Percentiles rank a stretch among this genome's conserved stretches.
These are phyloP conservation scores for Alternaria longipes DNA, from an alignment of 2,329 filamentous ascomycete genomes.

Conservation along the genomic window DNA sequence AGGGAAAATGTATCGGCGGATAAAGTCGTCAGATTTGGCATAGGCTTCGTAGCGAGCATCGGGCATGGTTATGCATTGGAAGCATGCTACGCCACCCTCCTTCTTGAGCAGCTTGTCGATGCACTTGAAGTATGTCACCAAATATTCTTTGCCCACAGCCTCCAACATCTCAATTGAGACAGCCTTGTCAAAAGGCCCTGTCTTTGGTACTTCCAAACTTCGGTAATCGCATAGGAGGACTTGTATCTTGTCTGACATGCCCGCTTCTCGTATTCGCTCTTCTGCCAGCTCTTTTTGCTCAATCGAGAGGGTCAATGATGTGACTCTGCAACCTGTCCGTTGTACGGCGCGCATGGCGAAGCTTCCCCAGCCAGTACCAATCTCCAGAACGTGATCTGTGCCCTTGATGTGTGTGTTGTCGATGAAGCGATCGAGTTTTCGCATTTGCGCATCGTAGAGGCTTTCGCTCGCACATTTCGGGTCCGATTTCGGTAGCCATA, in stretches of 20 bases:
- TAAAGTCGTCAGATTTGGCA: constrained; percentile 74
- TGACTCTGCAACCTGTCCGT: constrained; percentile 73
- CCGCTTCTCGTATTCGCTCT: constrained; percentile 68
- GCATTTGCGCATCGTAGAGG: constrained; percentile 72
- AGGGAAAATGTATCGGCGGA: constrained; percentile 80
- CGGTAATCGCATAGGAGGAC: constrained; percentile 76
- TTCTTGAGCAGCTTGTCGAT: constrained; percentile 71
- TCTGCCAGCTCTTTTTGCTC: constrained; percentile 76
- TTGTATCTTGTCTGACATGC: constrained; percentile 68
- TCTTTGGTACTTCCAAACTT: constrained; percentile 61
- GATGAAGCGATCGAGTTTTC: constrained; percentile 73
- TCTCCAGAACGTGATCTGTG: constrained; percentile 75
- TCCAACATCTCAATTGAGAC: constrained; percentile 83
- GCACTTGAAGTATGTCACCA: constrained; percentile 72
- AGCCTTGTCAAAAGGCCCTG: constrained; percentile 71
- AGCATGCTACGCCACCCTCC: constrained; percentile 72
- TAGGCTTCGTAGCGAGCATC: constrained; percentile 73
- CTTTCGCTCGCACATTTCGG: constrained; percentile 60
- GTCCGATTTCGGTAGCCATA: constrained; percentile 64
- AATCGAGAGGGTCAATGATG: constrained; percentile 71
- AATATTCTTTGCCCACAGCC: constrained; percentile 73
- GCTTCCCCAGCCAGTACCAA: constrained; percentile 79
- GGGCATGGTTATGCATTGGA: constrained; percentile 82
- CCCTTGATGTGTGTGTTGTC: constrained; percentile 69
- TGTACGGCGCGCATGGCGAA: constrained; percentile 75